Base-by-base conservation (phyloP, 1,284 basidiomycete genomes). In the Veloboletus limbatus region DNA sequence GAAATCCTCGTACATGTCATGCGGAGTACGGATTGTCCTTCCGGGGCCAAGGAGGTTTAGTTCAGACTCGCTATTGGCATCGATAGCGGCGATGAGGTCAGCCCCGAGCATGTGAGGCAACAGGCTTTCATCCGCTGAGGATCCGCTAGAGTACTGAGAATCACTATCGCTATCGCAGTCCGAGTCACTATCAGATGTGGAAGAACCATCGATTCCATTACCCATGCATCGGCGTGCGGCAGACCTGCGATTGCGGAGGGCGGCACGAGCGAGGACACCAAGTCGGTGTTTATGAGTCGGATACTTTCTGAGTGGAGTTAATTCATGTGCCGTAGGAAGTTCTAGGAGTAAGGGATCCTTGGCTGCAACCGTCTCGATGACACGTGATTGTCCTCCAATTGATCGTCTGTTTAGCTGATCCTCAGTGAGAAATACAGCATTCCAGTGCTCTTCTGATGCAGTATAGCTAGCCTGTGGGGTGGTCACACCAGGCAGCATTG, bases 21-120 rank as follows among this genome's bases (percentile, higher is more conserved):
- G 35, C 13, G 49, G 40, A 2, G 33, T 7, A 18, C 2, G 11
- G 4, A 7, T 33, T 6, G 33, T 36, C 38, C 35, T 48, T 40
- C 28, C 24, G 22, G 34, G 6, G 22, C 18, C 34, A 24, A 22
- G 22, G 24, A 61, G 43, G 27, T 59, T 54, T 8, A 59, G 28
- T 10, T 27, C 62, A 1, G 58, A 55, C 31, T 63, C 62, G 45
- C 58, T 63, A 16, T 65, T 63, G 25, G 62, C 55, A 35, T 60
- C 54, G 22, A 60, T 54, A 6, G 58, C 58, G 8, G 62, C 58
- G 9, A 60, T 56, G 28, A 60, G 62, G 32, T 61, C 62, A 14
- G 60, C 33, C 18, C 62, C 58, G 2, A 60, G 58, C 10, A 63
- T 63, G 20, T 49, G 56, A 36, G 58, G 58, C 10, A 63, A 47